Base-by-base conservation (phyloP, 352 stramenopile species). In the Phytophthora lateralis region DNA sequence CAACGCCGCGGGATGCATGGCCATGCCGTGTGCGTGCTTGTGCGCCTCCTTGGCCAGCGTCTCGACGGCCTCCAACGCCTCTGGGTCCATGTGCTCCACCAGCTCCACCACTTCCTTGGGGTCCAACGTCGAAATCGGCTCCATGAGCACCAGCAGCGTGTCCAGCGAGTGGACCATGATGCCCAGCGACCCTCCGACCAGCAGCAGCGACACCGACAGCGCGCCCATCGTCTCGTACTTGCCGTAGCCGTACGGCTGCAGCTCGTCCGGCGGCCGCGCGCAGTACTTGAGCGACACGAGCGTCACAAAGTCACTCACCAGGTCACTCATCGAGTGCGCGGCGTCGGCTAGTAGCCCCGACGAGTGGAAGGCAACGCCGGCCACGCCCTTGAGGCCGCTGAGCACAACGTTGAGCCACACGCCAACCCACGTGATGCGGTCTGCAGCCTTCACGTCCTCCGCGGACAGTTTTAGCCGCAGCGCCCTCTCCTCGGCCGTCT, bases 271-370 rank as follows among this genome's bases (percentile, higher is more conserved):
- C n/a, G 95, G 95, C n/a, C 96, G 74, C 2, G 91, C 72, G 29
- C 87, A 97, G 46, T 98, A 89, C 58, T 93, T 89, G 17, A 98
- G 84, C 26, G 91, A 73, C 56, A 88, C 88, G 6, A 99, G 75
- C 15, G 96, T 99, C 37, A 98, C 93, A 60, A 91, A 96, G 71
- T 99, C 96, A 49, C 82, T 96, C 34, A 98, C 82, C 26, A 99
- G 75, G 79, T 99, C 96, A 59, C 80, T 96, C 11, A 98, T 64
- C 1, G 89, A 98, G 82, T 99, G 96, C 14, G 89, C 92, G 1
- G 96, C 96, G 71, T 99, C 96, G 3, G 96, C 93, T 45, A 99
- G 71, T 27, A 99, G 69, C 8, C 89, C 95, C 0, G 90, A 85
- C 4, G 89, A 98, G 76, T 96, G 77, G 67, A 83, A 90, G 20